These are phyloP conservation scores for Leptographium wingfieldii DNA, from an alignment of 2,329 filamentous ascomycete genomes.

Conservation along the genomic window DNA sequence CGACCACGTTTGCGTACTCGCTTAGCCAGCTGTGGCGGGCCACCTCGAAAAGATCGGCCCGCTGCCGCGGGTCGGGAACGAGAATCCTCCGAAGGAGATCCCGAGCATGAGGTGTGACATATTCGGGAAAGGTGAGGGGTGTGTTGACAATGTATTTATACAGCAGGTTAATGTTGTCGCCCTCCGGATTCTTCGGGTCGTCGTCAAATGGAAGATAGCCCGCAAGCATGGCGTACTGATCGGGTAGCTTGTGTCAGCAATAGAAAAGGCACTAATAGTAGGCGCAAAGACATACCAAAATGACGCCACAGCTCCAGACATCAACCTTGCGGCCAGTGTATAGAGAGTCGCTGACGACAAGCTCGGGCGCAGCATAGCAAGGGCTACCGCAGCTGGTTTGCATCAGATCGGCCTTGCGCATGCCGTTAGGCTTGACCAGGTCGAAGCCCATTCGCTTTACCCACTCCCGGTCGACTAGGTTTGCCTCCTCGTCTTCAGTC, in stretches of 20 bases:
- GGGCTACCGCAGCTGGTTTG: slow-evolving; percentile 97
- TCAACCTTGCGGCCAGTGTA: slow-evolving; percentile 98
- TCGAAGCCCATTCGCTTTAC: slow-evolving; percentile 82
- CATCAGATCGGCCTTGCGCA: slow-evolving; percentile 87
- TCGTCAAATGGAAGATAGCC: slow-evolving; percentile 97
- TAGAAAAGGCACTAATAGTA: not conserved
- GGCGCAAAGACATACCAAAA: slow-evolving; percentile 54
- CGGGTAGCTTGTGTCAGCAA: not conserved
- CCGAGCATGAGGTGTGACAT: slow-evolving; percentile 90
- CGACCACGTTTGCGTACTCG: slow-evolving; percentile 92
- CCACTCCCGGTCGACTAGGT: slow-evolving; percentile 74
- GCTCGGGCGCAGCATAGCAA: slow-evolving; percentile 91
- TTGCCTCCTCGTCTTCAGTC: slow-evolving; percentile 78
- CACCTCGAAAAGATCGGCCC: slow-evolving; percentile 93
- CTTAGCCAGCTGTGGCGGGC: slow-evolving; percentile 96
- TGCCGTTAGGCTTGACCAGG: slow-evolving; percentile 59
- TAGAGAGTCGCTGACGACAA: slow-evolving; percentile 92
- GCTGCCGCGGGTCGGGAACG: slow-evolving; percentile 86
- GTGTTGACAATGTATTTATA: slow-evolving; percentile 99
- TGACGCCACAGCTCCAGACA: slow-evolving; percentile 98
- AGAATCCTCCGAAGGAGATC: slow-evolving; percentile 87
- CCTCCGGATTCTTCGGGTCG: slow-evolving; percentile 94
- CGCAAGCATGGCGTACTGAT: slow-evolving; percentile 92
- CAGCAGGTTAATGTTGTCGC: slow-evolving; percentile 95
- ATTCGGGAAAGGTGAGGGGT: slow-evolving; percentile 94